Evolutionary conservation across 495 filamentous ascomycete genomes (phyloP), one percentile per base, ranked within the genome.

Genomic region (Trichoderma virens): DNA sequence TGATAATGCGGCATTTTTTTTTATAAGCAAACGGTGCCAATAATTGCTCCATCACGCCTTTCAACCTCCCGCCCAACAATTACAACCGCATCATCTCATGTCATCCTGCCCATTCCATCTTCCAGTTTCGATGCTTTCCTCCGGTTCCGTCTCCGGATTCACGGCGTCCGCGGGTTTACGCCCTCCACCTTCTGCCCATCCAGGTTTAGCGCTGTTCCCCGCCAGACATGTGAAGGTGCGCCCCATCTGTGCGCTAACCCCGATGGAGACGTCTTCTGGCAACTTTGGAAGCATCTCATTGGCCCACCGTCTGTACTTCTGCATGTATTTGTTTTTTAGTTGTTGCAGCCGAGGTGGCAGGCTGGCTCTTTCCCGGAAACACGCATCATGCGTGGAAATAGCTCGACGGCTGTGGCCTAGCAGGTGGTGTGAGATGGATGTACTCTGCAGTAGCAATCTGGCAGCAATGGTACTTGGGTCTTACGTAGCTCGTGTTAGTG

Each of bases 121-220:
- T n/a, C n/a, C 34, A 35, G 34, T 35, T 35, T n/a, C n/a, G n/a
- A n/a, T n/a, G n/a, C n/a, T n/a, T n/a, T n/a, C n/a, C n/a, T n/a
- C n/a, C n/a, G n/a, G n/a, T n/a, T 45, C 41, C 45, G 45, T 8
- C n/a, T 54, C 20, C 20, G 13, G 9, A 11, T 56, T 25, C 51
- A 56, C 51, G 51, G 51, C 51, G 51, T 56, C 51, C 51, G 51
- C 51, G 51, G 51, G 51, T 56, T 56, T 56, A 6, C 34, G 8
- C 25, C 23, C 27, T 14, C 25, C 51, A 14, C 51, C 18, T 14
- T 9, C 18, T 7, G 0, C 25, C 51, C 51, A 7, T 56, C 51
- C 30, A 27, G 51, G 51, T 25, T 56, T 56, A 56, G 51, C 51
- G 25, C 8, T 9, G 23, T 0, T 56, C 51, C 25, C 25, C 11